A percentile compares a stretch with the other conserved stretches of the same genome.
These are phyloP conservation scores for Heterobasidion parviporum DNA, from an alignment of 1,284 basidiomycete genomes.

Conservation along the genomic window DNA sequence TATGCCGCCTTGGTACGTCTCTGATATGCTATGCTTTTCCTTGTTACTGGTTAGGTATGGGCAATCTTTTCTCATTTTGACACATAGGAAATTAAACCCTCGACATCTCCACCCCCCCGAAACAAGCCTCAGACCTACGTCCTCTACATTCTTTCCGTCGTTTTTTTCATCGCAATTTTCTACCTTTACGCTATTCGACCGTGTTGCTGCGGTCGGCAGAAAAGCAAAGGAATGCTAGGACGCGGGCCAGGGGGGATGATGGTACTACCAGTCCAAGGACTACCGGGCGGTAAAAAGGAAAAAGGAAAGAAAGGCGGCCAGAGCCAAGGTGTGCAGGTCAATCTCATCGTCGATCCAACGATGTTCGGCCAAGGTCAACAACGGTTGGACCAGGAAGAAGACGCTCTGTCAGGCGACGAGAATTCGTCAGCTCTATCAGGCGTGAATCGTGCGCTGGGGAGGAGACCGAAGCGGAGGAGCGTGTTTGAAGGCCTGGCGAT, in stretches of 20 bases:
- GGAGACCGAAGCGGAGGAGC: conserved; percentile 31
- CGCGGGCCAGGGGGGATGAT: conserved; percentile 42
- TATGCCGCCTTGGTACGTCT: conserved; percentile 54
- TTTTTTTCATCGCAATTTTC: conserved; percentile 41
- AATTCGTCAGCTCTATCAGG: conserved; percentile 16
- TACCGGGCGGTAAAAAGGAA: conserved; percentile 31
- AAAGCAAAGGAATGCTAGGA: conserved; percentile 18
- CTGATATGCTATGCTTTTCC: background rate
- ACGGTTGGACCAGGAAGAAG: conserved; percentile 24
- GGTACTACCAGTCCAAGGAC: conserved; percentile 50
- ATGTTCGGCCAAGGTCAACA: conserved; percentile 33
- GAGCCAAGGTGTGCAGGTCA: conserved; percentile 53
- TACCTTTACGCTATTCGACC: conserved; percentile 53
- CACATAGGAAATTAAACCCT: conserved; percentile 52
- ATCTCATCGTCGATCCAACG: conserved; percentile 60
- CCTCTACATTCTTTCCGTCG: conserved; percentile 47
- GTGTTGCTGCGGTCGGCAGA: conserved; percentile 35
- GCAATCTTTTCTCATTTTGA: conserved; percentile 1
- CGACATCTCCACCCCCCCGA: conserved; percentile 44
- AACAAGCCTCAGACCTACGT: conserved; percentile 45
- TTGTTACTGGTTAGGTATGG: conserved; percentile 1
- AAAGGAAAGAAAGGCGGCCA: conserved; percentile 16
- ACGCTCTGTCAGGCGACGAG: conserved; percentile 21
- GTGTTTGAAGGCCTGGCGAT: conserved; percentile 54
- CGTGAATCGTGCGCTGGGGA: conserved; percentile 16